Evolutionary conservation across 345 rosid species (phyloP).

Genomic region (Lenwebbia sp.): DNA sequence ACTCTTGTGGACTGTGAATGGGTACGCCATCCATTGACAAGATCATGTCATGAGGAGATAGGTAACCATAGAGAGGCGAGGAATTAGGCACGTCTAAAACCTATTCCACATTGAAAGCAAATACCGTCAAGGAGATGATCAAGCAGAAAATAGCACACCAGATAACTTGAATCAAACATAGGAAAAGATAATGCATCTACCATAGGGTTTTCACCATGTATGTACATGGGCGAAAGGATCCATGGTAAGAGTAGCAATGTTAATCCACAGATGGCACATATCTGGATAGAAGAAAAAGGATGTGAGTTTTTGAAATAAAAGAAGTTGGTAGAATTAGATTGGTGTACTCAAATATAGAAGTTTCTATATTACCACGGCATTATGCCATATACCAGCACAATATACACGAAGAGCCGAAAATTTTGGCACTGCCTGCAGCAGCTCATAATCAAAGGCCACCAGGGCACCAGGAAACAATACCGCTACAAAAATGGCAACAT

Average conservation of each 20-base stretch:
- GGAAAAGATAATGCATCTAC: slow-evolving; percentile 10
- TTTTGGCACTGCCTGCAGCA: slow-evolving; percentile 40
- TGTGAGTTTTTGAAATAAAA: neutral
- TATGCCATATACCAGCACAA: slow-evolving; percentile 96
- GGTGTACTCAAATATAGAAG: neutral
- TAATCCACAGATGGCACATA: slow-evolving; percentile 57
- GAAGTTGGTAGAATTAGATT: neutral
- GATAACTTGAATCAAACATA: neutral
- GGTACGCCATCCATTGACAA: slow-evolving; percentile 58
- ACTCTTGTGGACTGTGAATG: slow-evolving; percentile 45
- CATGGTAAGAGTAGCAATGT: slow-evolving; percentile 45
- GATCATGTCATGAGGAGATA: slow-evolving; percentile 71
- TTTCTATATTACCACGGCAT: slow-evolving; percentile 53
- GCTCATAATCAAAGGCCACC: slow-evolving; percentile 64
- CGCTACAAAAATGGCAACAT: slow-evolving; percentile 77
- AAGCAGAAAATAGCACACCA: neutral
- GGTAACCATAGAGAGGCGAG: slow-evolving; percentile 60
- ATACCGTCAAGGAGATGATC: neutral
- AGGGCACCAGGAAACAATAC: slow-evolving; percentile 85
- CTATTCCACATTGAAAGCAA: slow-evolving; percentile 19
- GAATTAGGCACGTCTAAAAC: slow-evolving; percentile 53
- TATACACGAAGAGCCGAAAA: slow-evolving; percentile 60
- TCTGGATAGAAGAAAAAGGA: slow-evolving; percentile 12
- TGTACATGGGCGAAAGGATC: slow-evolving; percentile 50
- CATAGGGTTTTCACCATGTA: slow-evolving; percentile 45